phyloP scores from a whole-genome alignment of 805 yeast genomes.

The Lachancea fermentati region DNA sequence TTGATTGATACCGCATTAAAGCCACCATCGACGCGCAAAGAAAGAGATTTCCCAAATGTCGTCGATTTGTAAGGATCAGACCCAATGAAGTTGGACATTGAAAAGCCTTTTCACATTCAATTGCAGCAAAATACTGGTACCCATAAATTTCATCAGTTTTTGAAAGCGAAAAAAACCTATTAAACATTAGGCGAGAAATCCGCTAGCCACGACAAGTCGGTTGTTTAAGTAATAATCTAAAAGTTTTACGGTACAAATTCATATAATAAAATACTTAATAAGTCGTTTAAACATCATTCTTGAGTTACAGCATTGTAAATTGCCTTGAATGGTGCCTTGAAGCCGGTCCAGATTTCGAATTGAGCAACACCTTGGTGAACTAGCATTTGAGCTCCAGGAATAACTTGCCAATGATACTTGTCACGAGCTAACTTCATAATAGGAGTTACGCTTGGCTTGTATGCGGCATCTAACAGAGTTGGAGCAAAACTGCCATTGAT shows the following conservation, averaged over 20 bases:
- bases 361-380: slow-evolving; percentile 91
- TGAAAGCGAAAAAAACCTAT: no score
- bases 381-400: slow-evolving; percentile 88
- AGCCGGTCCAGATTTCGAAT: slow-evolving; percentile 70
- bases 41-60: slow-evolving; percentile 76
- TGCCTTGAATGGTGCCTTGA: slow-evolving; percentile 54
- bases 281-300: slow-evolving; percentile 12
- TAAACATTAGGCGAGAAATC: no score
- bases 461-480: slow-evolving; percentile 83
- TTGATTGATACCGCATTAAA: slow-evolving; percentile 86
- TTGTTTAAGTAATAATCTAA: no score
- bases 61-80: slow-evolving; percentile 39
- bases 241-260: background rate
- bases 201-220: no score
- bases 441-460: slow-evolving; percentile 84
- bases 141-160: no score
- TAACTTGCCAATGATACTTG: slow-evolving; percentile 65
- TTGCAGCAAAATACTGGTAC: no score
- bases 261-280: background rate
- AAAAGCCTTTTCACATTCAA: background rate
- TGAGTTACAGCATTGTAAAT: slow-evolving; percentile 55
- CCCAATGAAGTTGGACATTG: slow-evolving; percentile 14
- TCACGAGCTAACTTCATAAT: slow-evolving; percentile 71
- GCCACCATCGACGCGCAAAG: slow-evolving; percentile 84
- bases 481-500: slow-evolving; percentile 39